Conservation (phyloP, 805 yeast genomes). For the Saccharomycopsis babjevae region DNA sequence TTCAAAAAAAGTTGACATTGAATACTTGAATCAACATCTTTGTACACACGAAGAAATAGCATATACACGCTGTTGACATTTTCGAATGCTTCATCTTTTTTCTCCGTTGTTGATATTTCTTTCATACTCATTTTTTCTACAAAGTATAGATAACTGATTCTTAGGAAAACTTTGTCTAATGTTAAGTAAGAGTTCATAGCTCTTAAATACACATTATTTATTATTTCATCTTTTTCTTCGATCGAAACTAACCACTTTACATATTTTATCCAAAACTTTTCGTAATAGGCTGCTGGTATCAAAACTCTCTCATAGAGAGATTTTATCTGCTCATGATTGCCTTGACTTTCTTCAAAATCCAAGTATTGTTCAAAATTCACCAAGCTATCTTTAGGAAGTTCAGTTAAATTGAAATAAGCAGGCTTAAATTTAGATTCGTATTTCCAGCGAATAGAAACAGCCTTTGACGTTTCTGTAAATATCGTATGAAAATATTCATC, state of each 20-base stretch:
- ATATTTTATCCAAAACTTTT: constrained; percentile 62
- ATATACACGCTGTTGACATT: constrained; percentile 1
- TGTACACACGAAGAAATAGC: constrained; percentile 1
- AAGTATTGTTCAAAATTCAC: constrained; percentile 56
- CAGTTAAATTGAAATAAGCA: constrained; percentile 43
- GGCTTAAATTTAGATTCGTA: constrained; percentile 58
- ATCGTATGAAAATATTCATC: constrained; percentile 35
- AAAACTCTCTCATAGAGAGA: constrained; percentile 64
- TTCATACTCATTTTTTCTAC: constrained; percentile 7
- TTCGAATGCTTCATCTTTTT: background rate
- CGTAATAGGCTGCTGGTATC: constrained; percentile 52
- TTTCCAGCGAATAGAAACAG: constrained; percentile 56
- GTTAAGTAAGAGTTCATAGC: constrained; percentile 38
- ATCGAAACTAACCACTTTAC: constrained; percentile 38
- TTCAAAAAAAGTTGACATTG: background rate
- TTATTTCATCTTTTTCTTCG: constrained; percentile 24
- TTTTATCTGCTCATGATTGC: constrained; percentile 26
- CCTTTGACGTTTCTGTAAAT: constrained; percentile 37
- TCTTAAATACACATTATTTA: constrained; percentile 38
- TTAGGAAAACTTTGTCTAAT: constrained; percentile 8
- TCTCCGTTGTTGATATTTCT: background rate
- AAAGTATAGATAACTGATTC: constrained; percentile 13
- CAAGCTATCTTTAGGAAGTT: constrained; percentile 34
- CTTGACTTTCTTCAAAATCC: constrained; percentile 28
- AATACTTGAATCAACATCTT: background rate